Evolutionary conservation across 2,329 filamentous ascomycete genomes (phyloP), one percentile per base, ranked within the genome.

Genomic region (Calonectria multiphialidica): DNA sequence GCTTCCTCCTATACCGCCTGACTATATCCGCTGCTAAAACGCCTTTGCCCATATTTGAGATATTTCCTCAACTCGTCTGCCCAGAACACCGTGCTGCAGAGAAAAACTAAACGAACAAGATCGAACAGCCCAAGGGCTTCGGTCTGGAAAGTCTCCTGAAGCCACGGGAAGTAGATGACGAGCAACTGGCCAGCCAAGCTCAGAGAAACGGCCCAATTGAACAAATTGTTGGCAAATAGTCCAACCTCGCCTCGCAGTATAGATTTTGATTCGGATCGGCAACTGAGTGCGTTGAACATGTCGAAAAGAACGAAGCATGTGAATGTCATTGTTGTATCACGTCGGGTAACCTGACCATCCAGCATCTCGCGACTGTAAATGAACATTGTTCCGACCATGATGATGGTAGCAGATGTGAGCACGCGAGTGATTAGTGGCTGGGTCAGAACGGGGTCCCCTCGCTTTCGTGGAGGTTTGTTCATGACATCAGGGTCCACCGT

Each of bases 321-420:
- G 82, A 99, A 99, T 0, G 97, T 98, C 94, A 99, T 98, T 75
- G 97, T 99, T 2, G 97, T 99, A 85, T 99, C 97, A 78, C 97
- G 95, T 62, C 95, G 94, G 1, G 93, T 97, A 71, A 98, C 94
- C 71, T 93, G 87, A 68, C 95, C 93, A 81, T 97, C 95, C 61
- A 93, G 87, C 94, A 99, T 98, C 86, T 98, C 96, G 81, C 92
- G 93, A 76, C 94, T 92, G 85, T 99, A 99, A 67, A 98, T 94
- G 49, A 93, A 88, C 84, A 99, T 93, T 0, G 97, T 99, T 77
- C 97, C 97, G 25, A 94, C 83, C 92, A 98, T 98, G 84, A 99
- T 98, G 79, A 98, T 92, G 53, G 91, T 86, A 1, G 96, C 96
- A 28, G 95, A 97, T 53, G 93, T 97, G 18, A 98, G 87, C 23